A percentile compares a stretch with the other conserved stretches of the same genome.
phyloP scores from a whole-genome alignment of 306 rosid genomes.

The Gleditsia sinensis region DNA sequence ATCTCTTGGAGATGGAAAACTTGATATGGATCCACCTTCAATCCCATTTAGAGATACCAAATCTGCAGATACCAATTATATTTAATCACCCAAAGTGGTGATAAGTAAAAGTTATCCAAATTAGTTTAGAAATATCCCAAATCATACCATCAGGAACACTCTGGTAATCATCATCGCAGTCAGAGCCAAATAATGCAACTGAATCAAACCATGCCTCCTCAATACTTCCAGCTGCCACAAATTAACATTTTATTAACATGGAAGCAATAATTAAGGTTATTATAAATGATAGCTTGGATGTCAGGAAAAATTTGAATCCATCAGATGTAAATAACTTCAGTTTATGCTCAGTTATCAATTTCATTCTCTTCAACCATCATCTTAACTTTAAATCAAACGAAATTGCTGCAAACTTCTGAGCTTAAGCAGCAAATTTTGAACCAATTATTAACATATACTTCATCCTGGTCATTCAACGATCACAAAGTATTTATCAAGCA shows the following conservation, averaged over 20 bases:
- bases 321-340: neutral
- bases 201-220: conserved; percentile 95
- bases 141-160: conserved; percentile 84
- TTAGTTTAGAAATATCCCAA: neutral
- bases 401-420: neutral
- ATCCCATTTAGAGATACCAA: conserved; percentile 52
- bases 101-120: conserved; percentile 8
- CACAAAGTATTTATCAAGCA: too few relatives aligned
- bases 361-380: neutral
- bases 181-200: conserved; percentile 68
- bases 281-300: conserved; percentile 25
- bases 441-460: neutral
- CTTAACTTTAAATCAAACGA: conserved; percentile 2
- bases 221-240: conserved; percentile 49
- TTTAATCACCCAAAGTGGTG: neutral
- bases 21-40: conserved; percentile 53
- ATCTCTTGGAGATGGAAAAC: conserved; percentile 53
- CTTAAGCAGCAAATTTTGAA: conserved; percentile 1
- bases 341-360: neutral
- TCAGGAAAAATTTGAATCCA: neutral
- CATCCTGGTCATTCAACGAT: too few relatives aligned
- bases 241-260: conserved; percentile 17
- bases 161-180: conserved; percentile 86
- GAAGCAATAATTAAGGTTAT: conserved; percentile 21
- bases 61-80: conserved; percentile 51